Evolutionary conservation across 2,329 filamentous ascomycete genomes (phyloP).

Genomic region (Sodiomyces alkalinus): DNA sequence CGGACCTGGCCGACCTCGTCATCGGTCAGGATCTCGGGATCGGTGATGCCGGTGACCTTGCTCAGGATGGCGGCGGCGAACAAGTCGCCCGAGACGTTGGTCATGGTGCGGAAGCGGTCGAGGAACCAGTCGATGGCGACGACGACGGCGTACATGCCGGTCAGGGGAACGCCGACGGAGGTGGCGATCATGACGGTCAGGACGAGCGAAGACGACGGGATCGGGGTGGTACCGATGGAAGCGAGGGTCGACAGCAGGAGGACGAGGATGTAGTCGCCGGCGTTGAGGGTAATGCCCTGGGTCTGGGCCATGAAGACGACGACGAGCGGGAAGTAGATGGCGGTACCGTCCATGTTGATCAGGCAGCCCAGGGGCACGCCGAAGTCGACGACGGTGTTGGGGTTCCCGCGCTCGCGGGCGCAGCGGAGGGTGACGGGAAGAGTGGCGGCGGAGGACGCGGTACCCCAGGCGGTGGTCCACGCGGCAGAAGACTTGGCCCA

Average conservation of each 20-base stretch:
- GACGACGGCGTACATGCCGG: conserved; percentile 35
- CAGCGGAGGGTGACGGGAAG: conserved; percentile 31
- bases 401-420: conserved; percentile 19
- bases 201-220: conserved; percentile 34
- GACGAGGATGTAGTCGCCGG: conserved; percentile 32
- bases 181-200: conserved; percentile 35
- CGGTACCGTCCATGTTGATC: conserved; percentile 38
- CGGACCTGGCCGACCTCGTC: not conserved
- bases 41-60: conserved; percentile 22
- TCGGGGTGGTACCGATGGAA: conserved; percentile 37
- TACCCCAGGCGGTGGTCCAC: conserved; percentile 39
- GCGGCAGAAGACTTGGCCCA: conserved; percentile 33
- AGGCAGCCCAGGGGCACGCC: conserved; percentile 29
- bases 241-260: conserved; percentile 32
- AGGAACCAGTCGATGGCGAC: conserved; percentile 40
- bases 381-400: conserved; percentile 29
- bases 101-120: conserved; percentile 36
- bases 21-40: conserved; percentile 6
- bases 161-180: conserved; percentile 26
- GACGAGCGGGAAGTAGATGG: conserved; percentile 38
- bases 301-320: conserved; percentile 36
- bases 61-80: conserved; percentile 24
- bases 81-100: conserved; percentile 35
- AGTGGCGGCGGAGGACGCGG: conserved; percentile 35
- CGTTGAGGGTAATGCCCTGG: conserved; percentile 26